Evolutionary conservation across 371 early-diverging fungal genomes (phyloP).

Genomic region (Mortierella sp.): DNA sequence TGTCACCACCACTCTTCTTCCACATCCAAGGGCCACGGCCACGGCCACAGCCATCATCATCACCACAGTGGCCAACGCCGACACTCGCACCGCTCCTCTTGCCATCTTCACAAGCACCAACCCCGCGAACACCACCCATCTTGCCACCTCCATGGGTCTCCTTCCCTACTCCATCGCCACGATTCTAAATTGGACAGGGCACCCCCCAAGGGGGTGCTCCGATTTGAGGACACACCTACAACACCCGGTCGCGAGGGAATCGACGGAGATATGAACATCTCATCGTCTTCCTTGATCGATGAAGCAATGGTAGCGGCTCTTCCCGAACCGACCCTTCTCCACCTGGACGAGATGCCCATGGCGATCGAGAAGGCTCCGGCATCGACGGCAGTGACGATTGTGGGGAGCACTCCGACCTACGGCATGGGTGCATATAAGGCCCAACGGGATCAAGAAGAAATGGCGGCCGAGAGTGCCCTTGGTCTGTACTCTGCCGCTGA

Average conservation of each 20-base stretch:
- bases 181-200: slow-evolving; percentile 24
- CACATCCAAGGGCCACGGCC: neutral
- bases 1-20: slow-evolving; percentile 24
- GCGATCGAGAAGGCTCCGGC: slow-evolving; percentile 13
- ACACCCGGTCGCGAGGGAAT: slow-evolving; percentile 8
- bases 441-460: slow-evolving; percentile 18
- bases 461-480: neutral
- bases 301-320: slow-evolving; percentile 1
- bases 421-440: slow-evolving; percentile 33
- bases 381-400: slow-evolving; percentile 42
- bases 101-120: slow-evolving; percentile 21
- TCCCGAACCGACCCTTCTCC: slow-evolving; percentile 4
- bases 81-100: slow-evolving; percentile 16
- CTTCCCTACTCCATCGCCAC: slow-evolving; percentile 19
- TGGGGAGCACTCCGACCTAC: slow-evolving; percentile 38
- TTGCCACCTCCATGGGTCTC: slow-evolving; percentile 13
- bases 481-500: slow-evolving; percentile 23
- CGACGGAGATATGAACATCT: neutral
- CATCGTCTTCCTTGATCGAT: neutral
- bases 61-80: neutral
- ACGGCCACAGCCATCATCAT: slow-evolving; percentile 15
- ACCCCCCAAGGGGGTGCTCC: slow-evolving; percentile 2
- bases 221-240: slow-evolving; percentile 8
- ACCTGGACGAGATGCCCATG: slow-evolving; percentile 16
- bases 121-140: slow-evolving; percentile 39